phyloP scores from a whole-genome alignment of 2,329 filamentous ascomycete species.

The Lanzia echinophila region DNA sequence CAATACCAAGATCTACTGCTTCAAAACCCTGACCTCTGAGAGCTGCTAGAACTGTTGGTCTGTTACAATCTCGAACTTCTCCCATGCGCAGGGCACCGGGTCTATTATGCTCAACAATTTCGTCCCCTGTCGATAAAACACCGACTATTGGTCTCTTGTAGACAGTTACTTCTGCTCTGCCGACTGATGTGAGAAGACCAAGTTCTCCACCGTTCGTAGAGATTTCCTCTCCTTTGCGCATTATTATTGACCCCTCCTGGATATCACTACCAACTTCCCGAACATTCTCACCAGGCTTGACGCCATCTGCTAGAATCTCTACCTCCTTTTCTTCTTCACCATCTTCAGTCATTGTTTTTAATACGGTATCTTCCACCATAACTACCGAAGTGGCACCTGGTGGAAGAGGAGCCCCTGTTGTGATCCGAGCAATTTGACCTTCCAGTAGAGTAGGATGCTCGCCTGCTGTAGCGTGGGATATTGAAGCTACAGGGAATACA shows the following conservation, averaged over 20 bases:
- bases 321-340: conserved; percentile 80
- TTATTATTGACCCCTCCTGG: conserved; percentile 57
- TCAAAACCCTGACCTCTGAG: conserved; percentile 68
- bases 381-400: conserved; percentile 84
- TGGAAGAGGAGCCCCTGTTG: conserved; percentile 87
- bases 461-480: conserved; percentile 78
- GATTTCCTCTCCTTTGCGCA: conserved; percentile 74
- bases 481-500: conserved; percentile 74
- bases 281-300: conserved; percentile 78
- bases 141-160: conserved; percentile 75
- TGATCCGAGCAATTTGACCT: conserved; percentile 82
- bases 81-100: conserved; percentile 60
- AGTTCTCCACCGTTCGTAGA: conserved; percentile 86
- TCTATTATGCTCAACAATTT: conserved; percentile 72
- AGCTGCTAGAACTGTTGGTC: conserved; percentile 78
- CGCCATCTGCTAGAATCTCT: conserved; percentile 72
- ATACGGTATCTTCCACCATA: conserved; percentile 90
- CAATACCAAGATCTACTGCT: conserved; percentile 80
- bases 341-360: conserved; percentile 70
- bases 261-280: conserved; percentile 89
- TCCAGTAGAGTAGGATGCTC: conserved; percentile 57
- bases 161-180: conserved; percentile 61
- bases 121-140: conserved; percentile 88
- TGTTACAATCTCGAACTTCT: conserved; percentile 90
- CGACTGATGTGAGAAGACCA: conserved; percentile 80